phyloP scores from a whole-genome alignment of 2,329 filamentous ascomycete genomes.

The Hypoxylon sp. region DNA sequence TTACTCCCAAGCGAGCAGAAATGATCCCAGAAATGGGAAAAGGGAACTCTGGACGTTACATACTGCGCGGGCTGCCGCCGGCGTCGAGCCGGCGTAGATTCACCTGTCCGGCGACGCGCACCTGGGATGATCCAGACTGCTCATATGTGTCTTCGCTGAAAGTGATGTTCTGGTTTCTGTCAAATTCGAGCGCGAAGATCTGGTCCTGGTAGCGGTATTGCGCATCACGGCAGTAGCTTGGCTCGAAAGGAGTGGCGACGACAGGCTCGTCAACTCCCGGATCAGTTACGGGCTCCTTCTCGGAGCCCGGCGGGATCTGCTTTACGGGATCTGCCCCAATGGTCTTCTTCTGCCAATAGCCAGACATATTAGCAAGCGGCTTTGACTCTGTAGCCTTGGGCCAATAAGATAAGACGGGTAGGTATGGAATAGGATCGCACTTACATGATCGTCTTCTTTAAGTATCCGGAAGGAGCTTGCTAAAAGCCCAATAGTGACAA shows the following conservation, averaged over 20 bases:
- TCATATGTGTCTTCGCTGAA: constrained; percentile 55
- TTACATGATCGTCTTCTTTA: constrained; percentile 45
- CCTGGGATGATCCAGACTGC: constrained; percentile 45
- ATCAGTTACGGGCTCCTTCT: constrained; percentile 25
- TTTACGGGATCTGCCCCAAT: constrained; percentile 36
- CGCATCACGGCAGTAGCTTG: constrained; percentile 42
- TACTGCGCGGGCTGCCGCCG: constrained; percentile 51
- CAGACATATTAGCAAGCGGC: constrained; percentile 20
- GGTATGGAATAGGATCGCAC: constrained; percentile 11
- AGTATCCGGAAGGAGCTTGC: constrained; percentile 44
- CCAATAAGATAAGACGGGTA: background rate
- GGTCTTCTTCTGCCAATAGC: constrained; percentile 37
- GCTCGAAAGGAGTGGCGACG: constrained; percentile 33
- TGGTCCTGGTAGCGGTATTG: constrained; percentile 49
- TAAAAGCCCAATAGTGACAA: constrained; percentile 50
- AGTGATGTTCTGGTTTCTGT: constrained; percentile 51
- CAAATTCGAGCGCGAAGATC: constrained; percentile 53
- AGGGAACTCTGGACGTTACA: too few relatives aligned
- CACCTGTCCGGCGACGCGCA: constrained; percentile 60
- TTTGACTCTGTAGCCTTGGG: background rate
- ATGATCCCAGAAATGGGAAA: too few relatives aligned
- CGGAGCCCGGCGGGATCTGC: constrained; percentile 28
- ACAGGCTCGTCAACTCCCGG: constrained; percentile 25
- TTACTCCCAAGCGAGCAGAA: too few relatives aligned
- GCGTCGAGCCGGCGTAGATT: constrained; percentile 55